A percentile compares a stretch with the other conserved stretches of the same genome.
phyloP scores from a whole-genome alignment of 1,284 basidiomycete species.

The Exobasidium rhododendri region DNA sequence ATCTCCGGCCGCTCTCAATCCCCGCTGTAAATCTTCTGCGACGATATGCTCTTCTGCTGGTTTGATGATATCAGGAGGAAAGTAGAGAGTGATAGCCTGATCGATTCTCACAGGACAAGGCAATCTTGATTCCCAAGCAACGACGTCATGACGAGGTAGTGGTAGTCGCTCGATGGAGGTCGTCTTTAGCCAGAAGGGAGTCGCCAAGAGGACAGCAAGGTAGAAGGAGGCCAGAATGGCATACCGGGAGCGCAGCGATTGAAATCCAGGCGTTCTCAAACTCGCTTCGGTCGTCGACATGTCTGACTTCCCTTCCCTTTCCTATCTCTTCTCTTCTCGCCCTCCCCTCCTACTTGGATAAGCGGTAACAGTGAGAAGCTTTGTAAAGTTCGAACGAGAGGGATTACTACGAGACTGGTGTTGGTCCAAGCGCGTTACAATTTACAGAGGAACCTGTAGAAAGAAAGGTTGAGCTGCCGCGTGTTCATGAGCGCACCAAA shows the following conservation, averaged over 20 bases:
- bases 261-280: neutral
- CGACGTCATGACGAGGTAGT: conserved; percentile 28
- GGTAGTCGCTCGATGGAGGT: conserved; percentile 44
- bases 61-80: neutral
- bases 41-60: neutral
- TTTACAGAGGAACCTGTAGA: no score
- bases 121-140: conserved; percentile 13
- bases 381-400: no score
- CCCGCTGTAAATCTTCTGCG: neutral
- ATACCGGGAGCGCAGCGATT: neutral
- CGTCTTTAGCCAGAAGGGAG: conserved; percentile 39
- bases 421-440: no score
- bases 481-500: no score
- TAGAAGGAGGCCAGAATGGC: conserved; percentile 22
- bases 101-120: conserved; percentile 6
- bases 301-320: no score
- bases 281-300: no score
- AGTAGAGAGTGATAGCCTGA: neutral
- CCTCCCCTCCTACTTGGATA: no score
- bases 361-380: no score
- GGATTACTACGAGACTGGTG: no score
- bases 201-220: conserved; percentile 24
- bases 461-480: no score
- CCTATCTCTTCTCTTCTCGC: no score
- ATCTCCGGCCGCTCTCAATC: conserved; percentile 4